Percentiles rank a stretch among this genome's conserved stretches.
phyloP scores from a whole-genome alignment of 2,329 filamentous ascomycete genomes.

The Lasiodiplodia gonubiensis region DNA sequence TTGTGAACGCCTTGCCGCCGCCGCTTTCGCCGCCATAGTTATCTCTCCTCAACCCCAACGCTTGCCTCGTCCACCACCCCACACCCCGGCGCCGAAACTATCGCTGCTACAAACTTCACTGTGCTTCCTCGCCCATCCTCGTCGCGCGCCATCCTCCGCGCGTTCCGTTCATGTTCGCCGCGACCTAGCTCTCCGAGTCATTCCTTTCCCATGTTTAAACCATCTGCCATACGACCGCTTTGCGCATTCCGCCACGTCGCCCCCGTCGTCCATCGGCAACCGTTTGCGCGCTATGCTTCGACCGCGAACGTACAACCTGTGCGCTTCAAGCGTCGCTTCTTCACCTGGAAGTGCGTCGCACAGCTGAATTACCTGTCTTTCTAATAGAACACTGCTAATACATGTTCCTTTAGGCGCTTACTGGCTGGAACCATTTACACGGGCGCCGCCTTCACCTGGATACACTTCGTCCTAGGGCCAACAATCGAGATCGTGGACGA shows the following conservation, averaged over 20 bases:
- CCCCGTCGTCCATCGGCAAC: constrained; percentile 34
- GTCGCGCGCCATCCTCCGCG: background rate
- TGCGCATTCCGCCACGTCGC: constrained; percentile 35
- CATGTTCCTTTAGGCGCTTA: constrained; percentile 17
- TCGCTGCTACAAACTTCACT: constrained; percentile 10
- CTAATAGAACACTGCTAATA: background rate
- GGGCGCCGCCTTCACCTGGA: constrained; percentile 30
- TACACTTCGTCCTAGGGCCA: constrained; percentile 33
- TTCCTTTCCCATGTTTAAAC: constrained; percentile 45
- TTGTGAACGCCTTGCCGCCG: constrained; percentile 24
- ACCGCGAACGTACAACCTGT: constrained; percentile 46
- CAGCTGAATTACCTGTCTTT: constrained; percentile 5
- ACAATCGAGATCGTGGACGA: constrained; percentile 31
- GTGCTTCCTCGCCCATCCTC: background rate
- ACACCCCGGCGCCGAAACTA: background rate
- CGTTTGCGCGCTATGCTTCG: constrained; percentile 32
- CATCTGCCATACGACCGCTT: constrained; percentile 45
- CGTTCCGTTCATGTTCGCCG: constrained; percentile 21
- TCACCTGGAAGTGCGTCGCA: constrained; percentile 42
- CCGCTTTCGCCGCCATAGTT: constrained; percentile 21
- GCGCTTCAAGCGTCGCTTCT: constrained; percentile 46
- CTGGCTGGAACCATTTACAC: constrained; percentile 31
- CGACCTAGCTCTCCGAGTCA: constrained; percentile 31
- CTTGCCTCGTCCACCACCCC: background rate
- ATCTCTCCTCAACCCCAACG: background rate